These are phyloP conservation scores for Monilinia vaccinii-corymbosi DNA, from an alignment of 2,329 filamentous ascomycete species.

Conservation along the genomic window DNA sequence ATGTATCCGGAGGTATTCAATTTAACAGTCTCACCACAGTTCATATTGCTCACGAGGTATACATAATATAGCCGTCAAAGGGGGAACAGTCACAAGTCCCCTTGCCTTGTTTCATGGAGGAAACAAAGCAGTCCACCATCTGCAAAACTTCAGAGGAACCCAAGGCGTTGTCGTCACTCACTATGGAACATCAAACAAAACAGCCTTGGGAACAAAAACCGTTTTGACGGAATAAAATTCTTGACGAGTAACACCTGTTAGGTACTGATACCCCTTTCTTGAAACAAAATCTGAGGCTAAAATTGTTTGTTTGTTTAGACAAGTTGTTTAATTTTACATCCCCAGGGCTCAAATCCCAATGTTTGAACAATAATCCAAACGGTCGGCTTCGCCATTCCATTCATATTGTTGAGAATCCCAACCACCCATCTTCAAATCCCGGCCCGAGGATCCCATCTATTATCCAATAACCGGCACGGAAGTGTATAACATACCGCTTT, in stretches of 20 bases:
- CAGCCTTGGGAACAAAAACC: not conserved
- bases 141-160: slow-evolving; percentile 7
- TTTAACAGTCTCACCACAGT: slow-evolving; percentile 4
- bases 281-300: slow-evolving; percentile 6
- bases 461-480: slow-evolving; percentile 8
- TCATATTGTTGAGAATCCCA: not conserved
- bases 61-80: slow-evolving; percentile 1
- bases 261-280: not conserved
- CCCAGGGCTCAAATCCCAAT: not conserved
- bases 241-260: not conserved
- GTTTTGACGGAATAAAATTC: not conserved
- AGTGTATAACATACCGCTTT: not conserved
- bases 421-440: slow-evolving; percentile 1
- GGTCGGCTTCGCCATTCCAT: slow-evolving; percentile 4
- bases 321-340: not conserved
- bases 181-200: slow-evolving; percentile 2
- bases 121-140: slow-evolving; percentile 1
- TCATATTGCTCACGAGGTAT: not conserved
- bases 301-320: not conserved
- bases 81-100: slow-evolving; percentile 3
- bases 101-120: slow-evolving; percentile 1
- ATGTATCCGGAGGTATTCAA: slow-evolving; percentile 10
- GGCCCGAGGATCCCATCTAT: slow-evolving; percentile 5
- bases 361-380: slow-evolving; percentile 1
- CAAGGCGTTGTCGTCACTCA: slow-evolving; percentile 1